Conservation (phyloP, 805 yeast species). For the Kuraishia capsulata region DNA sequence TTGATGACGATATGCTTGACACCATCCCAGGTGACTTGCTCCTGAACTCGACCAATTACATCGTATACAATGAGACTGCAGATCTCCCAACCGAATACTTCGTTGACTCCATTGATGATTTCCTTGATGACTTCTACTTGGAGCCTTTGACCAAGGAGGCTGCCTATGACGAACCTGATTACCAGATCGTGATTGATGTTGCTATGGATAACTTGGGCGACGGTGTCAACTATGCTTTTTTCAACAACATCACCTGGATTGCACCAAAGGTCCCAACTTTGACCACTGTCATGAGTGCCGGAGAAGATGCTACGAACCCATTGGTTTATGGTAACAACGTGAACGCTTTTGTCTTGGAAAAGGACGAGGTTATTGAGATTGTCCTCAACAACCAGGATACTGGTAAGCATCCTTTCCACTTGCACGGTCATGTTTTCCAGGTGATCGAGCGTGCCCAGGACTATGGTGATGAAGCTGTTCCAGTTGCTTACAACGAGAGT, state of each 20-base stretch:
- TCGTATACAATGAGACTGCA: constrained; percentile 37
- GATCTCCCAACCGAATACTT: constrained; percentile 33
- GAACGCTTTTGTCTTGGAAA: constrained; percentile 60
- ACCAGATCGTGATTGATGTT: constrained; percentile 61
- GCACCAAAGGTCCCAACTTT: constrained; percentile 83
- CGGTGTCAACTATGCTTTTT: constrained; percentile 94
- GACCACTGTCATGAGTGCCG: constrained; percentile 68
- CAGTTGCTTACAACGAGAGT: constrained; percentile 47
- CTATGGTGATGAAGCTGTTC: constrained; percentile 43
- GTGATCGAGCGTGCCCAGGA: constrained; percentile 62
- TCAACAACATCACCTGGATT: constrained; percentile 76
- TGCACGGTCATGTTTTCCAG: constrained; percentile 93
- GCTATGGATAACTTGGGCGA: constrained; percentile 75
- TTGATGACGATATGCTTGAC: constrained; percentile 84
- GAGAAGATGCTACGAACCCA: constrained; percentile 44
- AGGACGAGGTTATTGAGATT: constrained; percentile 65
- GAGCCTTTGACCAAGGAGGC: constrained; percentile 52
- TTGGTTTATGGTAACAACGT: constrained; percentile 73
- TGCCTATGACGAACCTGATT: constrained; percentile 58
- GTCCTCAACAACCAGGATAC: constrained; percentile 81
- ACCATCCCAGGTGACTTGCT: constrained; percentile 50
- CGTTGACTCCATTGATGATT: constrained; percentile 39
- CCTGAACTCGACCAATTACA: constrained; percentile 67
- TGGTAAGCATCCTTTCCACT: constrained; percentile 95
- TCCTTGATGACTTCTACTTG: constrained; percentile 72